Evolutionary conservation across 2,329 filamentous ascomycete species (phyloP).

Genomic region (Colletotrichum australisinense): DNA sequence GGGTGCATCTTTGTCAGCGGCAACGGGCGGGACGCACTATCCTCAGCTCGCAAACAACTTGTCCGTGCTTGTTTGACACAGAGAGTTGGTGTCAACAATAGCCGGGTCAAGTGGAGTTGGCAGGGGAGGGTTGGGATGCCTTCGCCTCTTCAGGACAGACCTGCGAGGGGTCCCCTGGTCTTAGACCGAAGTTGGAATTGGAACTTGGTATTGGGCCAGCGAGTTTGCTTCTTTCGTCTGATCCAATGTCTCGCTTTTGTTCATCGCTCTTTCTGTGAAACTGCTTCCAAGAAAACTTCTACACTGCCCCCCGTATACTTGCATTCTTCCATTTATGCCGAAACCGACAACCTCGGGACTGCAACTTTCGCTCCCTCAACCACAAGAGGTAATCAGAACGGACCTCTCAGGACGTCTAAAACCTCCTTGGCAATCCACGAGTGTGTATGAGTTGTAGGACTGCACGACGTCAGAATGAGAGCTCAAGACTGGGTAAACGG

Average conservation of each 20-base stretch:
- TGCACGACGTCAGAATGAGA: constrained; percentile 5
- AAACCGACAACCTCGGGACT: not conserved
- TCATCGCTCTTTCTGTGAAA: not conserved
- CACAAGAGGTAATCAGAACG: not conserved
- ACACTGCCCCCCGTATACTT: not conserved
- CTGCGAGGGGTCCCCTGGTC: constrained; percentile 17
- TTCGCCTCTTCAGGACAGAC: constrained; percentile 7
- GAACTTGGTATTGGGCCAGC: not conserved
- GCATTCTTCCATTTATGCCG: not conserved
- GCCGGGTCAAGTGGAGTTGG: not conserved
- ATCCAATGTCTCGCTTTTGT: not conserved
- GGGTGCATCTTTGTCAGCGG: constrained; percentile 6
- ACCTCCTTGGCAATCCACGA: constrained; percentile 30
- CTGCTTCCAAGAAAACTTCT: not conserved
- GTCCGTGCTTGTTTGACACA: constrained; percentile 26
- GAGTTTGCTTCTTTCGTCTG: constrained; percentile 2
- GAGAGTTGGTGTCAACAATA: not conserved
- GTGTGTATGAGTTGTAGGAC: constrained; percentile 29
- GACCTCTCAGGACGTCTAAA: constrained; percentile 10
- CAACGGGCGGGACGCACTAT: not conserved
- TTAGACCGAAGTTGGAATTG: not conserved
- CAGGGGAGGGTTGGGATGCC: not conserved
- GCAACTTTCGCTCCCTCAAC: not conserved
- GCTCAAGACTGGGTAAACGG: not conserved
- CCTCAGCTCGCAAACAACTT: not conserved